phyloP scores from a whole-genome alignment of 2,329 filamentous ascomycete genomes.

The Phaeosphaeria sp. region DNA sequence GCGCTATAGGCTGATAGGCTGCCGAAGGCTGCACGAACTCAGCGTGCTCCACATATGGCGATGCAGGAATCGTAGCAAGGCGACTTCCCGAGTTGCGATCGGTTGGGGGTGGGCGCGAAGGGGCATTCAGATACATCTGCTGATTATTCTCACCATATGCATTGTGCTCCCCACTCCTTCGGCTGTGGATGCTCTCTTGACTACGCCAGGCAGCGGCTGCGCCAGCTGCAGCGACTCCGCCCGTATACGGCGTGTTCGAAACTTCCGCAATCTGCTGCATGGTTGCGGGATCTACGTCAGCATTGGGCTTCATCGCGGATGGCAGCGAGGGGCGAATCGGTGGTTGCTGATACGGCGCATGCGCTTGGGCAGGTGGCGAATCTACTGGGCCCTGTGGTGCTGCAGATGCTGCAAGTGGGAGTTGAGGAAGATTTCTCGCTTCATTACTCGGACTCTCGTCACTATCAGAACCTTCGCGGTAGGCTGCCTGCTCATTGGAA shows the following conservation, averaged over 20 bases:
- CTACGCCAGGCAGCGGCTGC: constrained; percentile 50
- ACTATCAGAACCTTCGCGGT: constrained; percentile 38
- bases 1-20: constrained; percentile 39
- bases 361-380: constrained; percentile 78
- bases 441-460: constrained; percentile 38
- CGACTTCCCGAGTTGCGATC: constrained; percentile 52
- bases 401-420: constrained; percentile 44
- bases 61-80: constrained; percentile 55
- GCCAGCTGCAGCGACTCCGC: constrained; percentile 46
- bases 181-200: constrained; percentile 38
- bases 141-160: constrained; percentile 26
- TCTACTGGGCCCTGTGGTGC: constrained; percentile 75
- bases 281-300: constrained; percentile 81
- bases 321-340: constrained; percentile 74
- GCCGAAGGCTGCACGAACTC: constrained; percentile 43
- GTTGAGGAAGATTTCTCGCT: constrained; percentile 35
- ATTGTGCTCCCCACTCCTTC: constrained; percentile 41
- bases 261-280: constrained; percentile 80
- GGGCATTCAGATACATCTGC: constrained; percentile 47
- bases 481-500: constrained; percentile 12
- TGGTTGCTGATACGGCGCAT: constrained; percentile 74
- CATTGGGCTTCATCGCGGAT: constrained; percentile 78
- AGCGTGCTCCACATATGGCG: constrained; percentile 51
- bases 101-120: constrained; percentile 62
- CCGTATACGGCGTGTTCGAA: constrained; percentile 57